Conservation (phyloP, 352 stramenopile genomes). For the Phytophthora litchii region DNA sequence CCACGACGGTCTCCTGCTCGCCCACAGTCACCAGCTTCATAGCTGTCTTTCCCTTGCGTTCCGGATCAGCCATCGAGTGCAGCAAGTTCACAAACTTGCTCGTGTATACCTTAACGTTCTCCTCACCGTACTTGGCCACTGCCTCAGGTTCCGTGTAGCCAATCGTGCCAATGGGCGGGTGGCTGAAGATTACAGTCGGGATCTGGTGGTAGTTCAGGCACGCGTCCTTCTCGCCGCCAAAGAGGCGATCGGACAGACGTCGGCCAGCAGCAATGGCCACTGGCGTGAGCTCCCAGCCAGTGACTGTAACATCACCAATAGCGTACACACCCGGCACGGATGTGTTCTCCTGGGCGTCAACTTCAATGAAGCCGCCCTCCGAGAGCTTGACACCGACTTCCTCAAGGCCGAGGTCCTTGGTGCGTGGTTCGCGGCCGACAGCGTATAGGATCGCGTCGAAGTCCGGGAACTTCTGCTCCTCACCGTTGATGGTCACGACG, state of each 20-base stretch:
- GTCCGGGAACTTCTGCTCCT: slow-evolving; percentile 47
- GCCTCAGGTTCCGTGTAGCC: slow-evolving; percentile 94
- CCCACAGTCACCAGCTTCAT: slow-evolving; percentile 95
- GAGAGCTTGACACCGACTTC: slow-evolving; percentile 83
- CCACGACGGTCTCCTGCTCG: slow-evolving; percentile 92
- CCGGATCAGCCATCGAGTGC: slow-evolving; percentile 91
- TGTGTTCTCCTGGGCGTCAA: slow-evolving; percentile 93
- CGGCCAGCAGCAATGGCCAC: slow-evolving; percentile 90
- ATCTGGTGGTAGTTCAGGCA: slow-evolving; percentile 93
- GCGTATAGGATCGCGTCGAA: slow-evolving; percentile 72
- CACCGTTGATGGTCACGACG: slow-evolving; percentile 58
- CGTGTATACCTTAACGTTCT: slow-evolving; percentile 96
- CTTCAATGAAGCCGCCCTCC: slow-evolving; percentile 81
- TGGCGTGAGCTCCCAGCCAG: slow-evolving; percentile 87
- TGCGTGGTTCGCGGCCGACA: slow-evolving; percentile 89
- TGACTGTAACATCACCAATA: slow-evolving; percentile 92
- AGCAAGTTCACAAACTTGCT: slow-evolving; percentile 96
- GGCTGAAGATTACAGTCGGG: slow-evolving; percentile 97
- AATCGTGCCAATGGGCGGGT: slow-evolving; percentile 95
- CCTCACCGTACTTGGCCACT: slow-evolving; percentile 90
- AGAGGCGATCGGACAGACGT: slow-evolving; percentile 91
- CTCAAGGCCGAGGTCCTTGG: slow-evolving; percentile 85
- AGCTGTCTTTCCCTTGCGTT: slow-evolving; percentile 92
- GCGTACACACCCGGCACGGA: slow-evolving; percentile 89
- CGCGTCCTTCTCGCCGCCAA: slow-evolving; percentile 80